Base-by-base conservation (phyloP, 257 asterid genomes). In the Gynochthodes officinalis region DNA sequence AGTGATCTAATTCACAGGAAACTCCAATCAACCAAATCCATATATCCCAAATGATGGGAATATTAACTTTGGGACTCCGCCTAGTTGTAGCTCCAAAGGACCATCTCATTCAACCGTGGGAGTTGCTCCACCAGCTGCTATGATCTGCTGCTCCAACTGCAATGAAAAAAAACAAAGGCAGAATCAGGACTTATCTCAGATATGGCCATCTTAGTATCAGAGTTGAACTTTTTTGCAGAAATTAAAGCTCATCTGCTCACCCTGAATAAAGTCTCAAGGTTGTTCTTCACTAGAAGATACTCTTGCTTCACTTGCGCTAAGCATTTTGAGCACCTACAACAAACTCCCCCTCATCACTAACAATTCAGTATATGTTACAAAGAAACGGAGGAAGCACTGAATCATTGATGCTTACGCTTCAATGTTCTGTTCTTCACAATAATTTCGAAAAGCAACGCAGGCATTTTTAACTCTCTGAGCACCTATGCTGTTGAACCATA, bases 81-180 rank as follows among this genome's bases (percentile, higher is more conserved):
- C 54, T 14, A 19, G 15, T 40, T 52, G 10, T 14, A 33, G 44
- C n/a, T 13, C 28, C 30, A 48, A 27, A 66, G 42, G 12, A 44
- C 12, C 60, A 3, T 55, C 25, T 74, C 77, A 84, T 78, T 79
- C 78, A 50, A 80, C 21, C 70, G 80, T 67, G 3, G 97, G 97
- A 83, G 85, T 77, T 54, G 80, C 84, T 49, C 97, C 96, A 49
- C 97, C 97, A 73, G 97, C 97, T 0, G 91, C 89, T 68, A 84
- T 83, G 73, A 91, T 91, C 87, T 87, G 91, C 79, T 82, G 86
- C 86, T 89, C 96, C 88, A 89, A 52, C 97, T 91, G 87, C 57
- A 78, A 71, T 40, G 52, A 59, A 54, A 15, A 76, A 75, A 30
- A 33, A 40, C n/a, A 55, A 37, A 75, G 14, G 54, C 55, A 52